phyloP scores from a whole-genome alignment of 2,329 filamentous ascomycete genomes.

The Chrysoporthe deuterocubensis region DNA sequence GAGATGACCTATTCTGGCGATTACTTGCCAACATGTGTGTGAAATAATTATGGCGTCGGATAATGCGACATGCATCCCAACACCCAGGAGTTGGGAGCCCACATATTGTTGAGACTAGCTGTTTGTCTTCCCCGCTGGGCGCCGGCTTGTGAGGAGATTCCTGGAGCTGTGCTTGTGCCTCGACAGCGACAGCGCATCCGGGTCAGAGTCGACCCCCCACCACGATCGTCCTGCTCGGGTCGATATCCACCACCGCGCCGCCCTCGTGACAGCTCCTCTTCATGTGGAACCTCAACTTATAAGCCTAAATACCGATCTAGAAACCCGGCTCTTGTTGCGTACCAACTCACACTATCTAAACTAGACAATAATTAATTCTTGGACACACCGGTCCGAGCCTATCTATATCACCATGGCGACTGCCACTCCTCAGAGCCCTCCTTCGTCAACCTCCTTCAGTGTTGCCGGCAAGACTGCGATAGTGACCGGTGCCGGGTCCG shows the following conservation, averaged over 20 bases:
- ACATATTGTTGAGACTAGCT: neutral
- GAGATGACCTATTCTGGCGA: neutral
- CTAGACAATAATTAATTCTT: neutral
- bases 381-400: neutral
- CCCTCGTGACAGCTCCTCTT: neutral
- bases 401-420: constrained; percentile 9
- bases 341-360: neutral
- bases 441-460: constrained; percentile 13
- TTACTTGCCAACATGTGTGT: neutral
- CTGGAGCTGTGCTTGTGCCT: neutral
- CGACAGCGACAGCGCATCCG: neutral
- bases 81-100: neutral
- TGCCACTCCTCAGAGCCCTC: neutral
- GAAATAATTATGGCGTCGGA: neutral
- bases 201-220: constrained; percentile 16
- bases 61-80: neutral
- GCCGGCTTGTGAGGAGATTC: constrained; percentile 9
- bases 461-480: constrained; percentile 54
- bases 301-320: neutral
- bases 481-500: constrained; percentile 58
- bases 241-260: neutral
- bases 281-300: neutral
- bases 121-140: neutral
- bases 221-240: neutral
- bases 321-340: neutral